These are phyloP conservation scores for Rubia yunnanensis DNA, from an alignment of 257 asterid genomes.

Conservation along the genomic window DNA sequence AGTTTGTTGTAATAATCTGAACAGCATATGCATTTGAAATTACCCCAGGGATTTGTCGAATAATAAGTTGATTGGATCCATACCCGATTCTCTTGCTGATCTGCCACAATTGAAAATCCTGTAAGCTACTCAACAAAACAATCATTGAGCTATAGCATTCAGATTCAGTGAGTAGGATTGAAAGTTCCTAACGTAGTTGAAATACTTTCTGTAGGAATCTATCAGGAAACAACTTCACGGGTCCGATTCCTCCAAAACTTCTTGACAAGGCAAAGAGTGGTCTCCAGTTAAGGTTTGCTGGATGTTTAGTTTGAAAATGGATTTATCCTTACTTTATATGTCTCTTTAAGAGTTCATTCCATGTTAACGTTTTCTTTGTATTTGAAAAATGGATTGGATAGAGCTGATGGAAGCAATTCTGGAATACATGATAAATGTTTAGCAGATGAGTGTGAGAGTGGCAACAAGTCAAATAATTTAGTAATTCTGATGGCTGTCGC, in stretches of 20 bases:
- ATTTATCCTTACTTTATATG: too few species aligned
- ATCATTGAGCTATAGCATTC: too few species aligned
- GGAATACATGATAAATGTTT: background rate
- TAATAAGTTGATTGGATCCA: slow-evolving; percentile 21
- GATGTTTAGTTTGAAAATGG: background rate
- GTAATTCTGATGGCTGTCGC: slow-evolving; percentile 13
- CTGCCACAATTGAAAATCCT: slow-evolving; percentile 11
- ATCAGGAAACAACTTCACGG: slow-evolving; percentile 27
- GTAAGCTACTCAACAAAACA: slow-evolving; percentile 13
- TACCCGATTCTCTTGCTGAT: slow-evolving; percentile 24
- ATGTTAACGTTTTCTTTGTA: too few species aligned
- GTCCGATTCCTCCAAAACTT: slow-evolving; percentile 24
- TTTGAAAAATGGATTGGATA: background rate
- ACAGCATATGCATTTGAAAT: background rate
- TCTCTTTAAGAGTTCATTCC: too few species aligned
- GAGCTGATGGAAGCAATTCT: background rate
- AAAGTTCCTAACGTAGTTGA: background rate
- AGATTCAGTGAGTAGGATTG: too few species aligned
- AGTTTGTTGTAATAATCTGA: too few species aligned
- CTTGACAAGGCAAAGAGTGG: slow-evolving; percentile 14
- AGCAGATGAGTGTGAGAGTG: background rate
- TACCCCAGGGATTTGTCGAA: slow-evolving; percentile 23
- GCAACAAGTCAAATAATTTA: slow-evolving; percentile 9
- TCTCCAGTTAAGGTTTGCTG: slow-evolving; percentile 20
- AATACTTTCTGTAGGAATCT: slow-evolving; percentile 16